Evolutionary conservation across 2,329 filamentous ascomycete species (phyloP), one percentile per base, ranked within the genome.

Genomic region (Didymella sp.): DNA sequence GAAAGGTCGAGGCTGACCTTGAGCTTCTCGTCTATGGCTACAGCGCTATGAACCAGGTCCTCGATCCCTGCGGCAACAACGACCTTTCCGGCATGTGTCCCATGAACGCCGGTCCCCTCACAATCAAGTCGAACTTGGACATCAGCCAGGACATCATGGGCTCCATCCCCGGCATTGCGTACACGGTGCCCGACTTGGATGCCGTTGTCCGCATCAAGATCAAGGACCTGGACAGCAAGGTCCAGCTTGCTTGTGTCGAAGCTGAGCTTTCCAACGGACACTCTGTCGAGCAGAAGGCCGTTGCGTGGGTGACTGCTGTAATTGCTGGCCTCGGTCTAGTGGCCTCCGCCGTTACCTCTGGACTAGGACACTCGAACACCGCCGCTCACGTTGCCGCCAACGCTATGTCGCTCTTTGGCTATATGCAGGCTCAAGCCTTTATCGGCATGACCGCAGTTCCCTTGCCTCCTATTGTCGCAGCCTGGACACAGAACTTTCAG

Each of bases 401-500:
- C 72, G 92, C 94, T 3, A 84, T 97, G 61, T 95, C 93, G n/a
- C 87, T 98, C 27, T 96, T 96, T 73, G 87, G 89, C 59, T 97
- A 95, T 78, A 96, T 97, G 83, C 94, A 98, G 78, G 87, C 91
- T 4, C 93, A 96, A 77, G 93, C 94, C 24, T 92, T 97, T 77
- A 83, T 96, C 69, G 93, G 93, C 62, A 88, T 97, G 77, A 91
- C 89, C 51, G 86, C 89, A 19, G 89, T 97, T 13, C 82, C 84
- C 42, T 84, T 96, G 51, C 94, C 94, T 9, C 94, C 94, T 0
- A 90, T 96, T 59, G 94, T 96, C 51, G 85, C 90, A 70, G 85
- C 93, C 0, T 98, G 94, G 94, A 96, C 93, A 1, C 93, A 97
- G 79, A 94, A 97, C 78, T 97, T 98, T 80, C 90, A 96, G 74